Percentiles rank a stretch among this genome's conserved stretches.
These are phyloP conservation scores for Aphanomyces astaci DNA, from an alignment of 352 stramenopile species.

Conservation along the genomic window DNA sequence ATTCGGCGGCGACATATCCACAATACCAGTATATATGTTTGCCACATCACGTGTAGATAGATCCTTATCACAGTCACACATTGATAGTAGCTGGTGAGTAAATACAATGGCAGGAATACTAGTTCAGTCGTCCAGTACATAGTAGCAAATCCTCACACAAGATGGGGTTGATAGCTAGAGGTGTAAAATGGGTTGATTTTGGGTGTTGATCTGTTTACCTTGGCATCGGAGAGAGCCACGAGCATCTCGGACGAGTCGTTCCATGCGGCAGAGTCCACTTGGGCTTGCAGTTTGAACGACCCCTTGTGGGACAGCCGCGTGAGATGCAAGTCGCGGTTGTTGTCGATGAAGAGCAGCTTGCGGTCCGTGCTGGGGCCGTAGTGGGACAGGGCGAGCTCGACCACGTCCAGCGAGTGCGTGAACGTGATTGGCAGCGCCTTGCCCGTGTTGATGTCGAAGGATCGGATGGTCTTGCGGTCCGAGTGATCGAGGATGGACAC, in stretches of 20 bases:
- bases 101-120: no score
- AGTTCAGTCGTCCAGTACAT: no score
- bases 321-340: constrained; percentile 82
- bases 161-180: no score
- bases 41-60: no score
- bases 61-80: no score
- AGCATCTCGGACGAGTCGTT: constrained; percentile 85
- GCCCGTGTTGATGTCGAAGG: constrained; percentile 84
- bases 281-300: constrained; percentile 78
- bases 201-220: constrained; percentile 27
- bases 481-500: constrained; percentile 84
- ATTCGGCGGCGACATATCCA: no score
- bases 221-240: constrained; percentile 81
- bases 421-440: constrained; percentile 58
- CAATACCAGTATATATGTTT: no score
- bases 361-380: constrained; percentile 62
- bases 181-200: no score
- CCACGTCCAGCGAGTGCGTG: constrained; percentile 67
- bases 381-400: constrained; percentile 77
- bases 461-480: constrained; percentile 83
- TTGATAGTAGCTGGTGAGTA: no score
- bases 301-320: constrained; percentile 48
- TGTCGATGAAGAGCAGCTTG: constrained; percentile 84
- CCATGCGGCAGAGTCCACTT: constrained; percentile 87
- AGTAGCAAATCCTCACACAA: no score